Conservation (phyloP, 2,329 filamentous ascomycete species). For the Aspergillus viridinutans region DNA sequence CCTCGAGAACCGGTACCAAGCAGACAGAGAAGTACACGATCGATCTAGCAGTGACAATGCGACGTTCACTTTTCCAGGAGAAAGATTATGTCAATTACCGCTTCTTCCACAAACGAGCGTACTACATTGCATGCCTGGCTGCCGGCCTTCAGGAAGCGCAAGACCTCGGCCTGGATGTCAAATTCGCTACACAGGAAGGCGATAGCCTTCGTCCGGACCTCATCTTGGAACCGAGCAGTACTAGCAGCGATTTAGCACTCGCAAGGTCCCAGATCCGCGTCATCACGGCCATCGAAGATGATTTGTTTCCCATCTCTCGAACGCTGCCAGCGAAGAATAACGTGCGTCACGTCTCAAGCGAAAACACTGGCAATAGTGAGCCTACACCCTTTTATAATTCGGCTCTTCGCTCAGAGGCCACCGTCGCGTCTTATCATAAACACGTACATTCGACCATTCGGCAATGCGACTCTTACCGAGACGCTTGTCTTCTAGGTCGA, state of each 20-base stretch:
- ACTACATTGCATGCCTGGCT: conserved; percentile 80
- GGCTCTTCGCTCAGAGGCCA: conserved; percentile 72
- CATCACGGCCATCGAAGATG: conserved; percentile 67
- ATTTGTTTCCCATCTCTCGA: conserved; percentile 67
- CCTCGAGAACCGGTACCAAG: conserved; percentile 68
- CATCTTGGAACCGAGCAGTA: conserved; percentile 37
- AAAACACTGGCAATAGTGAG: conserved; percentile 34
- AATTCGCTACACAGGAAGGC: conserved; percentile 65
- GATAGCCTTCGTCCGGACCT: conserved; percentile 72
- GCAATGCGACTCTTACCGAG: conserved; percentile 67
- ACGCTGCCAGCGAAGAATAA: conserved; percentile 67
- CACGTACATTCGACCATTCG: conserved; percentile 66
- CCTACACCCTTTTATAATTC: conserved; percentile 87
- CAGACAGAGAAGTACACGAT: conserved; percentile 53
- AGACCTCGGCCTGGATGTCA: conserved; percentile 52
- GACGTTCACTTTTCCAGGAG: conserved; percentile 72
- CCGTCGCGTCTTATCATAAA: conserved; percentile 70
- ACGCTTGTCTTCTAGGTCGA: conserved; percentile 80
- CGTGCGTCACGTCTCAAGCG: conserved; percentile 55
- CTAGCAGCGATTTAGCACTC: conserved; percentile 34
- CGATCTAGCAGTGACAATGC: conserved; percentile 87
- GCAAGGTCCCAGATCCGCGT: conserved; percentile 64
- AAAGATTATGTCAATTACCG: conserved; percentile 92
- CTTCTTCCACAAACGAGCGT: conserved; percentile 92
- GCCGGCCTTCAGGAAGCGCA: conserved; percentile 61